Evolutionary conservation across 768 basidiomycete species (phyloP), one percentile per base, ranked within the genome.

Genomic region (Termitomyces sp.): DNA sequence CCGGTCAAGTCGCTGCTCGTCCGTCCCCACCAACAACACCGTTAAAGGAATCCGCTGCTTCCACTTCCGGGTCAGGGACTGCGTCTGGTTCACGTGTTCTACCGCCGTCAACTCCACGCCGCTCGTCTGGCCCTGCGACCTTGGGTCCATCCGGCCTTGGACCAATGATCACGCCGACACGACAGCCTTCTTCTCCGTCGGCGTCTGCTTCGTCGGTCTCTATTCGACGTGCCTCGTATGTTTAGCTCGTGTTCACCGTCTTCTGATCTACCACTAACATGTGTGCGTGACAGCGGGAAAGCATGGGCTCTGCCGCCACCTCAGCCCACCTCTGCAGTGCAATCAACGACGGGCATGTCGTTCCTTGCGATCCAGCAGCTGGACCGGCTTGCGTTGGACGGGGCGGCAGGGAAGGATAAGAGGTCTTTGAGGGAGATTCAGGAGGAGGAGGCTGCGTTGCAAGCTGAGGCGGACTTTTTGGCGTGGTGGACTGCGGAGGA

Each of bases 401-500:
- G 65, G 1, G 65, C 67, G 2, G 67, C 72, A 6, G 66, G 67
- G 5, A 81, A 79, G 58, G 82, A 82, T 60, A 84, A 81, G 60
- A 80, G 80, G 33, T 88, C 88, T 28, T 72, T 96, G 57, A 74
- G 77, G 16, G 86, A 96, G 60, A 98, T 97, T 44, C 94, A 96
- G 69, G 84, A 86, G 58, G 93, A 97, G 67, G 92, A 94, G 67
- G 74, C 73, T 35, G 82, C 79, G 43, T 77, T 78, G 28, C 83
- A 79, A 59, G 79, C 77, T 50, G 92, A 95, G 70, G 83, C 76
- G 3, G 90, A 90, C 59, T 98, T 97, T 67, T 69, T 95, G 69
- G 80, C 75, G 63, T 97, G 94, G 94, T 97, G 94, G 92, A 76
- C 83, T 1, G 85, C 79, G 7, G 94, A 96, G 70, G 91, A 93